Evolutionary conservation across 257 asterid species (phyloP).

Genomic region (Capsicum rhomboideum): DNA sequence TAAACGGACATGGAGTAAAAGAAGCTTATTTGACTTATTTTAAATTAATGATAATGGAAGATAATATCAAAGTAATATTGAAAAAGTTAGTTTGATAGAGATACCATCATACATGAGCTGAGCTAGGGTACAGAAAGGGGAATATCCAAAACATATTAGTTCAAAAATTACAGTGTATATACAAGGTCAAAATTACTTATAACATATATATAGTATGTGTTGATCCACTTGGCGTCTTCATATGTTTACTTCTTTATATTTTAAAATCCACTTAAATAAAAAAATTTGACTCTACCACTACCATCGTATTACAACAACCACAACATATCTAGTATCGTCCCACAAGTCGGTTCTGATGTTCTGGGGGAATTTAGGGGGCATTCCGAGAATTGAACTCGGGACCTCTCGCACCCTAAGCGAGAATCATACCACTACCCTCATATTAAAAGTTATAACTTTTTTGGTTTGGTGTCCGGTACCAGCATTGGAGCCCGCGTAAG

Average conservation of each 20-base stretch:
- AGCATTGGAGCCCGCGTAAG: no score
- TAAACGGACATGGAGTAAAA: neutral
- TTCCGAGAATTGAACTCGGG: constrained; percentile 91
- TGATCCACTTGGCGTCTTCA: neutral
- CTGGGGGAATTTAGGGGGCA: constrained; percentile 31
- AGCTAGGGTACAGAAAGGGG: neutral
- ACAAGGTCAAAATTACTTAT: neutral
- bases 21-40: neutral
- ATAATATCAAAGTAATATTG: neutral
- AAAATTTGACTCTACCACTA: neutral
- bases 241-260: no score
- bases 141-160: neutral
- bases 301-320: neutral
- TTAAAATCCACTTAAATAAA: neutral
- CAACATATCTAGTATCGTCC: no score
- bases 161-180: neutral
- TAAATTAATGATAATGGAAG: neutral
- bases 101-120: neutral
- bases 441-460: no score
- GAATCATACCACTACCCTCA: neutral
- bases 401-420: constrained; percentile 42
- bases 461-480: no score
- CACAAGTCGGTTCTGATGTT: no score
- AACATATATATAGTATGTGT: no score
- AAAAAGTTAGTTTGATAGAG: neutral